These are phyloP conservation scores for Acrasis kona DNA, from an alignment of 78 protist genomes.

Conservation along the genomic window DNA sequence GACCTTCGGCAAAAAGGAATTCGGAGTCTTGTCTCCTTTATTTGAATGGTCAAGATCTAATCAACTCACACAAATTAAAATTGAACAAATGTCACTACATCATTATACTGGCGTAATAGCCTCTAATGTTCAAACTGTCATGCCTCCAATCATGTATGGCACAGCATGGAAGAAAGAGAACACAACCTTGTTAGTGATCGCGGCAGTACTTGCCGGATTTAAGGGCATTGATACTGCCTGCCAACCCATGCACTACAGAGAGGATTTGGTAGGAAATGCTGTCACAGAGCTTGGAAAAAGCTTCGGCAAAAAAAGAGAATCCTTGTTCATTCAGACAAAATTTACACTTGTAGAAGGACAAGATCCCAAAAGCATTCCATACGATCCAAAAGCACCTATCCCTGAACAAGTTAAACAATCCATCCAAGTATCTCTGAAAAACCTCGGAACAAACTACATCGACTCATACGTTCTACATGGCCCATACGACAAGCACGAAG, in stretches of 20 bases:
- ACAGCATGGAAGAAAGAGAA: conserved; percentile 31
- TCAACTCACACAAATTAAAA: no score
- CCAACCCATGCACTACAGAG: conserved; percentile 32
- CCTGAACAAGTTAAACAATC: conserved; percentile 2
- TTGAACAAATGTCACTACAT: no score
- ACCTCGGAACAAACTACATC: neutral
- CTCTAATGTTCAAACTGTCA: no score
- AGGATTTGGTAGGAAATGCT: neutral
- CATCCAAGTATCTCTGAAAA: neutral
- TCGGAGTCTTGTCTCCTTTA: no score
- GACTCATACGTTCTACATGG: conserved; percentile 18
- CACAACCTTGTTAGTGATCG: neutral
- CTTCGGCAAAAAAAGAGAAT: neutral
- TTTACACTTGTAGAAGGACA: neutral
- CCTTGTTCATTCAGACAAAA: conserved; percentile 12
- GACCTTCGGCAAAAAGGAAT: no score
- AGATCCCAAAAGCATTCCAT: neutral
- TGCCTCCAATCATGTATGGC: conserved; percentile 22
- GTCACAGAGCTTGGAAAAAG: neutral
- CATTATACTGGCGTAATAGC: no score
- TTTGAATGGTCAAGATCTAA: no score
- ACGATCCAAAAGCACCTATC: neutral
- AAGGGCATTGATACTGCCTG: conserved; percentile 25
- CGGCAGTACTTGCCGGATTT: conserved; percentile 4
- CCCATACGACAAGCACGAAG: no score